Conservation (phyloP, 2,329 filamentous ascomycete genomes). For the Cladosporium cucumerinum region DNA sequence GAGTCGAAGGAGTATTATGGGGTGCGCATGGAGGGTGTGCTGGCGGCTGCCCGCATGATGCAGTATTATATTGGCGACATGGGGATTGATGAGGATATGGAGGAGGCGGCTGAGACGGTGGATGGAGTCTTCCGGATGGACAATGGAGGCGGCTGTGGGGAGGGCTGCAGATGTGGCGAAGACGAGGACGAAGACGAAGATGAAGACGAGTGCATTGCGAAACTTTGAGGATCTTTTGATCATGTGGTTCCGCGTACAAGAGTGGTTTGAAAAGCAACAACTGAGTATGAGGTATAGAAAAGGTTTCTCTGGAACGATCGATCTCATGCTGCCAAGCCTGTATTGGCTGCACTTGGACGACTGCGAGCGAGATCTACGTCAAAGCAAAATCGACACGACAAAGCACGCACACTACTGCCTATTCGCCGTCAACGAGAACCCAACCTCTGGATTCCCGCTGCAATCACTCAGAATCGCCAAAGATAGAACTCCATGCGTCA, state of each 20-base stretch:
- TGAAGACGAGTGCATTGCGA: neutral
- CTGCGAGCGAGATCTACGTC: neutral
- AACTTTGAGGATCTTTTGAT: neutral
- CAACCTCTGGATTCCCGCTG: neutral
- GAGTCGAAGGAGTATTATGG: neutral
- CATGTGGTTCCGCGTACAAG: neutral
- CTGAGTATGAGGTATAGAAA: neutral
- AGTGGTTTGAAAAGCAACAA: neutral
- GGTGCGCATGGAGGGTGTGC: neutral
- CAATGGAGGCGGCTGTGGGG: neutral
- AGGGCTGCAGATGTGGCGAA: neutral
- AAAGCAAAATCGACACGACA: neutral
- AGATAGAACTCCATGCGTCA: neutral
- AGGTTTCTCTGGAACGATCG: neutral
- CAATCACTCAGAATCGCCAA: neutral
- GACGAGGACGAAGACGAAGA: too few species aligned
- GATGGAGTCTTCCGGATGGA: neutral
- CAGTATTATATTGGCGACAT: neutral
- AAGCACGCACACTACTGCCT: neutral
- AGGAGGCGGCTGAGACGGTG: neutral
- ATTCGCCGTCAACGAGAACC: neutral
- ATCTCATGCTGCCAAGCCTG: neutral
- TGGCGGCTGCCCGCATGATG: neutral
- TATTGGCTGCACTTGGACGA: neutral
- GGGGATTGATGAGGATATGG: neutral